These are phyloP conservation scores for Nakazawaea ernobii DNA, from an alignment of 805 yeast genomes.

Conservation along the genomic window DNA sequence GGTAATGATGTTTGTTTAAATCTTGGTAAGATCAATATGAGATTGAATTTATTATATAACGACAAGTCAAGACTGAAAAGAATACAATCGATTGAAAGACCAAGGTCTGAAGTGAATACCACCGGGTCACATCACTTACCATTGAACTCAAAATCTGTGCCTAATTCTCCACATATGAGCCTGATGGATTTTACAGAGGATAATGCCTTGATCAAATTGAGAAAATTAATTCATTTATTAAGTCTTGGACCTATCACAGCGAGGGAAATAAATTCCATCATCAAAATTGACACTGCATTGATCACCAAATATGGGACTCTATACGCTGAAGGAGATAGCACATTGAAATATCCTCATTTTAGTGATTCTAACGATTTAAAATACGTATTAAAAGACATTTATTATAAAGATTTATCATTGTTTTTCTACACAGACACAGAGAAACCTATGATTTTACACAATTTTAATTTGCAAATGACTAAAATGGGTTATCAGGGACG, in stretches of 20 bases:
- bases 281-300: constrained; percentile 9
- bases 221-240: constrained; percentile 36
- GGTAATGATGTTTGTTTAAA: neutral
- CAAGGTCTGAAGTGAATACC: constrained; percentile 1
- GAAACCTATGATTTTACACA: neutral
- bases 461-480: neutral
- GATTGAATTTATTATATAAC: constrained; percentile 5
- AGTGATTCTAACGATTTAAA: constrained; percentile 22
- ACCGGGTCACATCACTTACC: neutral
- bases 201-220: constrained; percentile 7
- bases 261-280: constrained; percentile 19
- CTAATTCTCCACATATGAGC: constrained; percentile 5
- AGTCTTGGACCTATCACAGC: constrained; percentile 43
- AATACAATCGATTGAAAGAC: constrained; percentile 2
- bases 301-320: constrained; percentile 26
- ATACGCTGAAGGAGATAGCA: constrained; percentile 20
- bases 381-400: constrained; percentile 30
- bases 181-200: neutral
- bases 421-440: neutral
- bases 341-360: constrained; percentile 19
- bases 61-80: constrained; percentile 3
- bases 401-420: constrained; percentile 20
- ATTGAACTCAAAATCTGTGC: neutral
- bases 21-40: constrained; percentile 6
- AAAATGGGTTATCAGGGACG: constrained; percentile 1